These are phyloP conservation scores for Dendrocalamus sinicus DNA, from an alignment of 176 grass and related monocot genomes.

Conservation along the genomic window DNA sequence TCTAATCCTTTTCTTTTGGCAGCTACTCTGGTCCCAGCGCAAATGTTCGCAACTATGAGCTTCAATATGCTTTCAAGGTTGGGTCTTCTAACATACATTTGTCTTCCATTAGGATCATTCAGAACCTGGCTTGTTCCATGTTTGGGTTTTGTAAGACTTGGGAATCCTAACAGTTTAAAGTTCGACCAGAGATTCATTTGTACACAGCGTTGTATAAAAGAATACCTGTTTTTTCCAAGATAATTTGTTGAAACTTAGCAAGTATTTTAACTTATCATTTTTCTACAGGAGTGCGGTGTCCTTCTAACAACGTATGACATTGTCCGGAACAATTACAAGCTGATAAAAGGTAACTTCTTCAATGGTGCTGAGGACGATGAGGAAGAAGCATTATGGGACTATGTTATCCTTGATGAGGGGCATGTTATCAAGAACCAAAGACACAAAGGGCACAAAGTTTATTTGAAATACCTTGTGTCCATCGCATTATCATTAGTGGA, in stretches of 20 bases:
- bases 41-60: constrained; percentile 67
- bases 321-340: constrained; percentile 75
- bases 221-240: constrained; percentile 6
- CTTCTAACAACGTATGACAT: constrained; percentile 89
- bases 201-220: neutral
- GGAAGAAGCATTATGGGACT: constrained; percentile 77
- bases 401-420: constrained; percentile 86
- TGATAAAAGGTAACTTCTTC: constrained; percentile 62
- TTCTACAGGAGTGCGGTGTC: constrained; percentile 74
- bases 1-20: constrained; percentile 22
- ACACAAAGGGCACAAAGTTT: constrained; percentile 79
- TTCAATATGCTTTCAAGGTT: constrained; percentile 73
- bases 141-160: constrained; percentile 1
- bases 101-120: constrained; percentile 1
- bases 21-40: constrained; percentile 71
- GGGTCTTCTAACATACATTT: constrained; percentile 30
- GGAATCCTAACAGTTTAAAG: neutral
- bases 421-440: constrained; percentile 87
- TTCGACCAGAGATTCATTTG: neutral
- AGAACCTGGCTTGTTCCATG: neutral
- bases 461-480: constrained; percentile 74
- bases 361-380: constrained; percentile 50
- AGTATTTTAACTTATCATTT: constrained; percentile 11
- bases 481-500: constrained; percentile 82
- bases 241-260: constrained; percentile 21